Evolutionary conservation across 176 grass and related monocot species (phyloP), one percentile per base, ranked within the genome.

Genomic region (Triticum urartu): DNA sequence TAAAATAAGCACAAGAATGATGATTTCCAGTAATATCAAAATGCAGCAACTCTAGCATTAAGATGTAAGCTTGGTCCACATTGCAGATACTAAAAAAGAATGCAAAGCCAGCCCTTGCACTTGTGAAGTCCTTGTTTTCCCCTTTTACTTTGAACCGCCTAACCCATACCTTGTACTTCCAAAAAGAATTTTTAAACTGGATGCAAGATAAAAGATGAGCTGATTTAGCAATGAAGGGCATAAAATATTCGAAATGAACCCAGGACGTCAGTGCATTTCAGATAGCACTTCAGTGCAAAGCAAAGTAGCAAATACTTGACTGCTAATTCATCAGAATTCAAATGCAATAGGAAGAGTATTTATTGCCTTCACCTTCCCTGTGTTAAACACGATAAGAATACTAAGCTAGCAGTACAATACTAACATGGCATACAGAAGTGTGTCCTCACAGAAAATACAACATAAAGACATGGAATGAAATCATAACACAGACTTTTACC

Each of bases 11-110:
- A 75, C 20, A 58, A 28, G 1, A 69, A 83, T 69, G 47, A 68
- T 85, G 60, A 20, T 75, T 87, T 61, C 5, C 9, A 43, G 47
- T 67, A n/a, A 34, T 77, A 12, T 68, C 86, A 60, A 79, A 58
- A 13, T 48, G 59, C 48, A 77, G 60, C 14, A 26, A 17, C 62
- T 59, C 36, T 64, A 60, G 9, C 48, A 34, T 25, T 7, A 58
- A 56, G 56, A 77, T 60, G 12, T 35, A 69, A 61, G 35, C 25
- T 39, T 88, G 20, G 26, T 78, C 56, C 17, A 75, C 39, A 64
- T 22, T 65, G 33, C 58, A 75, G 22, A 28, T 63, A 56, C 13
- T 71, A 60, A 60, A 73, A 39, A 75, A 75, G 3, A 75, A 75
- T 32, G 25, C 58, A 61, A 83, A 15, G 54, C 21, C 48, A 72